Evolutionary conservation across 371 early-diverging fungal species (phyloP).

Genomic region (Mortierella sp.): DNA sequence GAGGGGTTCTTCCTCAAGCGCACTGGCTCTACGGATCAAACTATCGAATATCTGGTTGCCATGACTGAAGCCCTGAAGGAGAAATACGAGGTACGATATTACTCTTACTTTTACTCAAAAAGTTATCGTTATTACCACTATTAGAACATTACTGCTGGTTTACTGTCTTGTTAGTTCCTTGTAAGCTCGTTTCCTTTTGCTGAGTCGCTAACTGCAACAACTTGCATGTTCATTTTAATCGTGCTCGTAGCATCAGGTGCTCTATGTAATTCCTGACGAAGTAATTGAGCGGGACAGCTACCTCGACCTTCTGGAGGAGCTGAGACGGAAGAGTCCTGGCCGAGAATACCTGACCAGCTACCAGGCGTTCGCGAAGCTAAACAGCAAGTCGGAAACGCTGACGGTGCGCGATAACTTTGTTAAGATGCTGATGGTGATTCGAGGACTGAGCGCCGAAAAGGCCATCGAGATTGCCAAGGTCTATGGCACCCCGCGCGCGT

Average conservation of each 20-base stretch:
- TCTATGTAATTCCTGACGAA: conserved; percentile 74
- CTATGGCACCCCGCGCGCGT: conserved; percentile 78
- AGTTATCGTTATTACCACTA: background rate
- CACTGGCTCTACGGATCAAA: conserved; percentile 80
- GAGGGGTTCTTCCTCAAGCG: conserved; percentile 84
- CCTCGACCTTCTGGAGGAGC: conserved; percentile 63
- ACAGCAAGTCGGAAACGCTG: conserved; percentile 78
- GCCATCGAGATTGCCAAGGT: conserved; percentile 75
- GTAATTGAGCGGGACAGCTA: conserved; percentile 67
- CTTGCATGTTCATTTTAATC: background rate
- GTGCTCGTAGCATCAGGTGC: conserved; percentile 27
- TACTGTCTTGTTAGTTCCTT: background rate
- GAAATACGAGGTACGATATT: conserved; percentile 59
- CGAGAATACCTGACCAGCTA: conserved; percentile 68
- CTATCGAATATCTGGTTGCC: conserved; percentile 79
- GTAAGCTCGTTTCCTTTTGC: conserved; percentile 3
- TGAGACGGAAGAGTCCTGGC: conserved; percentile 58
- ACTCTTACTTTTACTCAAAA: background rate
- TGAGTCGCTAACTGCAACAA: background rate
- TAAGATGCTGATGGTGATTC: conserved; percentile 85
- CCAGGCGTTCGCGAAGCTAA: conserved; percentile 71
- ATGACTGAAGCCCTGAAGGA: conserved; percentile 68
- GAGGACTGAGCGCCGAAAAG: conserved; percentile 88
- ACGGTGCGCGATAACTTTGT: conserved; percentile 81
- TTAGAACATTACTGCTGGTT: background rate